Base-by-base conservation (phyloP, 331 rosid species). In the Quercus lobata region DNA sequence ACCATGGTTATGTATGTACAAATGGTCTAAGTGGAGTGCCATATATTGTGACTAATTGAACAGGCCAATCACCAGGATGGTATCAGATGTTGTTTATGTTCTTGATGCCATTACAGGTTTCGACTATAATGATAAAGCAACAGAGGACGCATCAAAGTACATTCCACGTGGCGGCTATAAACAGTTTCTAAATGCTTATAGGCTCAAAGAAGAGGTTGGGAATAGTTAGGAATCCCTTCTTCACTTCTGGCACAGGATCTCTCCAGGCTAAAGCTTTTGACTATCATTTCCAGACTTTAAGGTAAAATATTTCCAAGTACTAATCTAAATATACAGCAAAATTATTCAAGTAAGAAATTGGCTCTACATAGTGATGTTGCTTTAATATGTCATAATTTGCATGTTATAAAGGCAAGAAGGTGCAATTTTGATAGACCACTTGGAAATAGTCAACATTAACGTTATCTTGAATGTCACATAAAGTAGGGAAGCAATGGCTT, bases 141-240 rank as follows among this genome's bases (percentile, higher is more conserved):
- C 89, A 29, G 41, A 9, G 21, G 66, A 60, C n/a, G 77, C 81
- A 32, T 71, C 82, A 19, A 75, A 81, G 30, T 80, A 80, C 56
- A 87, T 87, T 32, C 89, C 90, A 0, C 27, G 0, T 2, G 89
- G 90, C 69, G 92, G 96, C 11, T 87, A 71, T 73, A 68, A 57
- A 46, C 87, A 78, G 32, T 87, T 61, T 60, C 82, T 87, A 21
- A 86, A 79, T n/a, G 25, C 18, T 19, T 5, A 78, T 37, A 80
- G 96, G 32, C 83, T 84, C 3, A 60, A 46, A 57, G n/a, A 91
- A 86, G 86, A 91, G 88, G 84, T 37, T 87, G 29, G 90, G 89
- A 54, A 76, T 91, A 9, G 82, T 89, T 1, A 82, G 90, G 30
- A 80, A 76, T 53, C 82, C 77, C 16, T 82, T 87, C 69, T 82